Percentiles rank a stretch among this genome's conserved stretches.
phyloP scores from a whole-genome alignment of 805 yeast species.

The Diddensiella caesifluorescens region DNA sequence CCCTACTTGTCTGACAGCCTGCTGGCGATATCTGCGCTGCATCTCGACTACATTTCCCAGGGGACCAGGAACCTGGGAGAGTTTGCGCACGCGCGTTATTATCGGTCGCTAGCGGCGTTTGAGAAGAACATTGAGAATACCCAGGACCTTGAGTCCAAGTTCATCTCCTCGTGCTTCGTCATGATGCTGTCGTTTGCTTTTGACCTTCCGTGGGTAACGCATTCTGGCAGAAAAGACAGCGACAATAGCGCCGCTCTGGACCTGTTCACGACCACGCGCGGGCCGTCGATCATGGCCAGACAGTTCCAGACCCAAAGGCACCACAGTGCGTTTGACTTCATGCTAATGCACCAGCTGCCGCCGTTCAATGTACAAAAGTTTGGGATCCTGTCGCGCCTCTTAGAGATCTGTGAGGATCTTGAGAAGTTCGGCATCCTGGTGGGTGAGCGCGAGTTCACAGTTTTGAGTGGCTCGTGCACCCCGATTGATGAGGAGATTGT shows the following conservation, averaged over 20 bases:
- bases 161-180: conserved; percentile 14
- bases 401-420: conserved; percentile 5
- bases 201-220: conserved; percentile 6
- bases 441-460: conserved; percentile 3
- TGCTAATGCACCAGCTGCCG: not conserved
- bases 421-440: conserved; percentile 1
- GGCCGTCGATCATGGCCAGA: conserved; percentile 10
- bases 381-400: not conserved
- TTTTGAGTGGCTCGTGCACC: no score
- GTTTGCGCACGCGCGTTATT: conserved; percentile 9
- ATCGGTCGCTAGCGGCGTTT: conserved; percentile 10
- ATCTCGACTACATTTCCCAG: conserved; percentile 7
- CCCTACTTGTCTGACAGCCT: conserved; percentile 14
- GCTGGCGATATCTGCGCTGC: conserved; percentile 17
- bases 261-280: conserved; percentile 8
- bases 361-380: not conserved
- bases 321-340: conserved; percentile 1
- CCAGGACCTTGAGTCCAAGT: conserved; percentile 11
- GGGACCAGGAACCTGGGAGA: conserved; percentile 11
- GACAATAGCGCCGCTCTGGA: conserved; percentile 6
- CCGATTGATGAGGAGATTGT: no score
- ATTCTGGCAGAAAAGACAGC: not conserved
- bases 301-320: conserved; percentile 1
- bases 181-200: conserved; percentile 20
- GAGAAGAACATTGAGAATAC: not conserved